Conservation (phyloP, 106 monocot species). For the Ottelia alismoides region DNA sequence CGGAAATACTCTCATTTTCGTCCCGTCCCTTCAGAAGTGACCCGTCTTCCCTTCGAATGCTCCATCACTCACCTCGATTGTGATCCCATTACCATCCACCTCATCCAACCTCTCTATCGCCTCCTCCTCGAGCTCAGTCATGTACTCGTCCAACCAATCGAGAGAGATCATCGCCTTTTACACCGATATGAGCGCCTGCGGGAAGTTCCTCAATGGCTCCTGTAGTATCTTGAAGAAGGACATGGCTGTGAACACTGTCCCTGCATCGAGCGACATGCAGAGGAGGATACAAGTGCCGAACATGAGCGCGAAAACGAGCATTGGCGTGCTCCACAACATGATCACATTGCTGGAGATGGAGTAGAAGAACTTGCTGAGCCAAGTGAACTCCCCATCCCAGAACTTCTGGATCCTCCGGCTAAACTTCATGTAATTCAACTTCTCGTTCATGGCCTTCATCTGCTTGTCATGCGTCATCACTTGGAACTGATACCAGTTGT, state of each 20-base stretch:
- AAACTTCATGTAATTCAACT: conserved; percentile 87
- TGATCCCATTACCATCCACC: conserved; percentile 19
- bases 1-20: no score
- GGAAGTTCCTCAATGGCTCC: conserved; percentile 84
- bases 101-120: conserved; percentile 41
- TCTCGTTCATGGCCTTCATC: conserved; percentile 94
- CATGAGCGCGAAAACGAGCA: conserved; percentile 40
- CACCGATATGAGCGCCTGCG: conserved; percentile 71
- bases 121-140: conserved; percentile 64
- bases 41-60: conserved; percentile 63
- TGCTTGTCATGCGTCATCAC: conserved; percentile 80
- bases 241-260: conserved; percentile 80
- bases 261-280: conserved; percentile 53
- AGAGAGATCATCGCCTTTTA: conserved; percentile 85
- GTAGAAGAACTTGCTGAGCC: conserved; percentile 73
- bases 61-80: conserved; percentile 49
- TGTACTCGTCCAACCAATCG: conserved; percentile 52
- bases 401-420: conserved; percentile 31
- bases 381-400: conserved; percentile 45
- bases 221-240: conserved; percentile 83
- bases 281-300: conserved; percentile 54
- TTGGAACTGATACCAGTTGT: conserved; percentile 58
- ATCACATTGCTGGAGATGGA: conserved; percentile 64
- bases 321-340: conserved; percentile 70
- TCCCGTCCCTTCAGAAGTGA: no score